Evolutionary conservation across 2,329 filamentous ascomycete genomes (phyloP).

Genomic region (Fonsecaea nubica): DNA sequence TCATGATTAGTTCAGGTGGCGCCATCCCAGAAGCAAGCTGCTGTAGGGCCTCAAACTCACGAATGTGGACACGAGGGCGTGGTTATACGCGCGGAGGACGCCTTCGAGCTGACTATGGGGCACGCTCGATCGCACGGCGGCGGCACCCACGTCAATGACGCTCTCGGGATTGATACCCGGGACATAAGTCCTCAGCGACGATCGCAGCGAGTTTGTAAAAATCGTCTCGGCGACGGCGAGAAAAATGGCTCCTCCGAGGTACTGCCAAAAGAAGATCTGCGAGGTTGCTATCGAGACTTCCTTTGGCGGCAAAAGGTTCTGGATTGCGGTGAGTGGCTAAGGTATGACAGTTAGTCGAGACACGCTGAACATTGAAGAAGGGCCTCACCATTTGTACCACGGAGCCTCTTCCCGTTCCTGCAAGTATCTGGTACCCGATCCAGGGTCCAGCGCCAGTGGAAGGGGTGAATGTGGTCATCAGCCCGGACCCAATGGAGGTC

Average conservation of each 20-base stretch:
- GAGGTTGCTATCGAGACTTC: slow-evolving; percentile 38
- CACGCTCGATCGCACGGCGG: slow-evolving; percentile 30
- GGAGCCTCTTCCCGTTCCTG: slow-evolving; percentile 40
- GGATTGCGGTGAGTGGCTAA: slow-evolving; percentile 36
- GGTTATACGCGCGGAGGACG: slow-evolving; percentile 33
- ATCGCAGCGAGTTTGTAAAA: slow-evolving; percentile 34
- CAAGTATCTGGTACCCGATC: slow-evolving; percentile 44
- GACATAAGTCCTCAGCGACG: slow-evolving; percentile 20
- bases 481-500: slow-evolving; percentile 40
- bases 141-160: slow-evolving; percentile 33
- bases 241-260: slow-evolving; percentile 39
- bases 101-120: slow-evolving; percentile 21
- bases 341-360: background rate
- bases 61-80: slow-evolving; percentile 31
- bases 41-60: slow-evolving; percentile 12
- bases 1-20: background rate
- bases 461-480: slow-evolving; percentile 41
- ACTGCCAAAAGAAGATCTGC: slow-evolving; percentile 38
- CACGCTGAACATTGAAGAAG: background rate
- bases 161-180: slow-evolving; percentile 29
- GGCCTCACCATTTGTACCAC: slow-evolving; percentile 37
- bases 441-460: slow-evolving; percentile 40
- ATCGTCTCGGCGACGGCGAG: slow-evolving; percentile 38
- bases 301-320: slow-evolving; percentile 34
- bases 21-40: background rate